Evolutionary conservation across 2,329 filamentous ascomycete genomes (phyloP), one percentile per base, ranked within the genome.

Genomic region (Verticillium nubilum): DNA sequence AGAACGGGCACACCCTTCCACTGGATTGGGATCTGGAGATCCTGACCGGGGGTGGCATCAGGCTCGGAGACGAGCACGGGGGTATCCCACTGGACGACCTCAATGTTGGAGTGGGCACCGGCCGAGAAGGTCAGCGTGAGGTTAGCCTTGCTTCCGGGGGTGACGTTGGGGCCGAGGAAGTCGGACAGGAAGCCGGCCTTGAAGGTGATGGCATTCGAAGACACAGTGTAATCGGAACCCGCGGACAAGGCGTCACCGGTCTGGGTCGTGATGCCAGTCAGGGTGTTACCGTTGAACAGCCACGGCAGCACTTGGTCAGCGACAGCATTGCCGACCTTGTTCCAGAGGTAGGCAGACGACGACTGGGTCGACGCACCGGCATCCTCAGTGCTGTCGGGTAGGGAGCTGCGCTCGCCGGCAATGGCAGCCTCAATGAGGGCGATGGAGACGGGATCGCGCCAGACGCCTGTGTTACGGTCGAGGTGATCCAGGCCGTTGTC

Each of bases 401-500:
- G 72, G 4, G 66, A 67, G 55, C 86, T 86, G 2, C 65, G 63
- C 2, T 73, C 70, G 1, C 78, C 78, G 10, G 73, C 70, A 2
- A 70, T 72, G 0, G 78, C 78, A 47, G 77, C 76, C 17, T 74
- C 67, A 54, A 84, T 70, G 60, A 86, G 80, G 5, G 76, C 70
- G 4, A 82, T 67, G 0, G 76, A 75, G 0, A 78, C 75, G 0
- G 73, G 70, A 61, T 87, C 84, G 19, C 78, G 73, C 81, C 82
- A 86, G 2, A 66, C 64, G 53, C 76, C 74, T 0, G 76, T 72
- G 2, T 70, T 70, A 37, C 84, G 79, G 64, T 86, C 74, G 12
- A 85, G 73, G 47, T 83, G 79, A 63, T 86, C 83, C 2, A 74
- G 67, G 0, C 84, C 83, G 60, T 86, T 86, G 66, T 87, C 84